phyloP scores from a whole-genome alignment of 306 rosid genomes.

The Cicer chorassanicum region DNA sequence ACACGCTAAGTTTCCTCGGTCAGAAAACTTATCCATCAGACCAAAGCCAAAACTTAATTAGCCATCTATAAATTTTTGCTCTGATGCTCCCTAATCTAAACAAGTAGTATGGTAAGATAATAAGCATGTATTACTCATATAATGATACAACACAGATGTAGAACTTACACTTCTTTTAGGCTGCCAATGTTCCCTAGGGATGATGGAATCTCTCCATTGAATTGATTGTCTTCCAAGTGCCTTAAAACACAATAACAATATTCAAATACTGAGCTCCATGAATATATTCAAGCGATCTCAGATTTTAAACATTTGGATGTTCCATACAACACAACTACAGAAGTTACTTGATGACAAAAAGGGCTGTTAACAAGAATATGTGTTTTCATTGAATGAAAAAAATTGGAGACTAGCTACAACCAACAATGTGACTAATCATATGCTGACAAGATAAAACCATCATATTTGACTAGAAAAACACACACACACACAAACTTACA shows the following conservation, averaged over 20 bases:
- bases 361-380: neutral
- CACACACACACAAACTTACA: conserved; percentile 63
- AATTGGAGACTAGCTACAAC: conserved; percentile 15
- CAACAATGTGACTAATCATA: conserved; percentile 23
- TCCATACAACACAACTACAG: conserved; percentile 1
- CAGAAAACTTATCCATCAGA: neutral
- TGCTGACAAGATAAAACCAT: conserved; percentile 30
- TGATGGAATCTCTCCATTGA: conserved; percentile 78
- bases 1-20: neutral
- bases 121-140: conserved; percentile 9
- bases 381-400: conserved; percentile 38
- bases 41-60: conserved; percentile 23
- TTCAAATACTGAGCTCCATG: conserved; percentile 25
- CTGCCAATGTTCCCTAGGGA: conserved; percentile 66
- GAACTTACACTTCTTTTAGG: conserved; percentile 79
- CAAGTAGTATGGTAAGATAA: conserved; percentile 1
- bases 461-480: neutral
- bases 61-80: conserved; percentile 3
- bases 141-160: neutral
- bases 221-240: conserved; percentile 84
- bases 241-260: conserved; percentile 50
- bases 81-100: conserved; percentile 2
- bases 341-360: conserved; percentile 33
- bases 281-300: conserved; percentile 32
- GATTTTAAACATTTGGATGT: conserved; percentile 41